These are phyloP conservation scores for Mortierella sp. DNA, from an alignment of 371 early-diverging fungal genomes.

Conservation along the genomic window DNA sequence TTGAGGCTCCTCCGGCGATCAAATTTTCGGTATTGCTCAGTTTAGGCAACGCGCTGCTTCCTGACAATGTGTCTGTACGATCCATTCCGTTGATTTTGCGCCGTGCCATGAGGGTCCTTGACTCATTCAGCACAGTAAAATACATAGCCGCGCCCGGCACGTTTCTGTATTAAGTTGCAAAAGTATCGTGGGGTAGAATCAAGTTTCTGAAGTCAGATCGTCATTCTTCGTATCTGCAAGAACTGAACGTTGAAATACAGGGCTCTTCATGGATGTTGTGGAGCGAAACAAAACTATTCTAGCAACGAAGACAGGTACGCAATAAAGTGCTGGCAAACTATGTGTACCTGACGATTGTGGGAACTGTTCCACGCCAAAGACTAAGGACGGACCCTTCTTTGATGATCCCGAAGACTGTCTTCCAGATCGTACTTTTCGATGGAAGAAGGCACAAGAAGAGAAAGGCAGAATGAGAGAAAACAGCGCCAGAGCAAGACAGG, in stretches of 20 bases:
- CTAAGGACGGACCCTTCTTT: constrained; percentile 75
- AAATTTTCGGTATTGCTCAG: constrained; percentile 73
- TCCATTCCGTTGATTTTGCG: constrained; percentile 37
- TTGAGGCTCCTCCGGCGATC: constrained; percentile 83
- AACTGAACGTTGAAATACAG: neutral
- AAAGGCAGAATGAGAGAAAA: neutral
- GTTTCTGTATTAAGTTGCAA: constrained; percentile 62
- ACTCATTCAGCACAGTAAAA: constrained; percentile 67
- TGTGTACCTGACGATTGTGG: constrained; percentile 84
- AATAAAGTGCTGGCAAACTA: too few species aligned
- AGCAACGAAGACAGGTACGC: too few species aligned
- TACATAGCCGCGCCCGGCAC: constrained; percentile 90
- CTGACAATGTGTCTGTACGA: constrained; percentile 40
- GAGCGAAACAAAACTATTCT: too few species aligned
- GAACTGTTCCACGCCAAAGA: constrained; percentile 93
- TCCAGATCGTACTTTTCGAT: constrained; percentile 63
- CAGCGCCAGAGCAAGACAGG: neutral
- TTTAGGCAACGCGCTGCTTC: constrained; percentile 44
- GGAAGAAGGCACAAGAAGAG: neutral
- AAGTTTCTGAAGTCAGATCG: too few species aligned
- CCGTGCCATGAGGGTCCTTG: constrained; percentile 57
- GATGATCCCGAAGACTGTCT: constrained; percentile 68
- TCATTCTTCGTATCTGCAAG: neutral
- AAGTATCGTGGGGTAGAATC: neutral
- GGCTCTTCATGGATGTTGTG: too few species aligned